A percentile compares a stretch with the other conserved stretches of the same genome.
Evolutionary conservation across 176 grass and related monocot genomes (phyloP).

Genomic region (Miscanthus lutarioriparius): DNA sequence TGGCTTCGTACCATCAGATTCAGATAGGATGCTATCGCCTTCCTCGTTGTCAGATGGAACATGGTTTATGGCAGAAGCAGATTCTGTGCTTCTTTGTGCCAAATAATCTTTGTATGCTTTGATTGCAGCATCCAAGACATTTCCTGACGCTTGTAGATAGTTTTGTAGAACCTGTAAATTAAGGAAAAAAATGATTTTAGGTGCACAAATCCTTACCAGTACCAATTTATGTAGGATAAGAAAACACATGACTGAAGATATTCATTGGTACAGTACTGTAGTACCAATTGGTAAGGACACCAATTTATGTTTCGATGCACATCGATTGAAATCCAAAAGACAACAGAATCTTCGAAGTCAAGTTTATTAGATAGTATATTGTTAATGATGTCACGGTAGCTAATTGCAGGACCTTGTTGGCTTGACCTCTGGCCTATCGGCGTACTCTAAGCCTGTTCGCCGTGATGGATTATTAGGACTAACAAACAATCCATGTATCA

Average conservation of each 20-base stretch:
- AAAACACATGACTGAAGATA: neutral
- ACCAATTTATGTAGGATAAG: neutral
- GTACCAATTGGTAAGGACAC: neutral
- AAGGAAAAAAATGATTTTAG: neutral
- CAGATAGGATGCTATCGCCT: neutral
- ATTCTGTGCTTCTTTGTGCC: neutral
- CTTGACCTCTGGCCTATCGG: neutral
- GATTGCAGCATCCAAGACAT: constrained; percentile 52
- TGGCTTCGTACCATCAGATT: constrained; percentile 20
- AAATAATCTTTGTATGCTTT: constrained; percentile 33
- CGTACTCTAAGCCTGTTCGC: neutral
- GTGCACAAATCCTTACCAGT: neutral
- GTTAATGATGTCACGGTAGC: too few relatives aligned
- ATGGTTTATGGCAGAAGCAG: neutral
- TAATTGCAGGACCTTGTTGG: neutral
- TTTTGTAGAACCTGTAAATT: constrained; percentile 24
- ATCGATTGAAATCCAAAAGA: neutral
- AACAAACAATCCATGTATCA: neutral
- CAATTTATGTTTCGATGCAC: neutral
- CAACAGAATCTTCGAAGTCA: neutral
- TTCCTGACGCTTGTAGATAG: constrained; percentile 26
- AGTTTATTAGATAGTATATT: neutral
- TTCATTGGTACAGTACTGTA: neutral
- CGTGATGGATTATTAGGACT: neutral
- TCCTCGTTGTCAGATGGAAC: neutral